These are phyloP conservation scores for Coemansia sp. DNA, from an alignment of 192 early-diverging fungal species.

Conservation along the genomic window DNA sequence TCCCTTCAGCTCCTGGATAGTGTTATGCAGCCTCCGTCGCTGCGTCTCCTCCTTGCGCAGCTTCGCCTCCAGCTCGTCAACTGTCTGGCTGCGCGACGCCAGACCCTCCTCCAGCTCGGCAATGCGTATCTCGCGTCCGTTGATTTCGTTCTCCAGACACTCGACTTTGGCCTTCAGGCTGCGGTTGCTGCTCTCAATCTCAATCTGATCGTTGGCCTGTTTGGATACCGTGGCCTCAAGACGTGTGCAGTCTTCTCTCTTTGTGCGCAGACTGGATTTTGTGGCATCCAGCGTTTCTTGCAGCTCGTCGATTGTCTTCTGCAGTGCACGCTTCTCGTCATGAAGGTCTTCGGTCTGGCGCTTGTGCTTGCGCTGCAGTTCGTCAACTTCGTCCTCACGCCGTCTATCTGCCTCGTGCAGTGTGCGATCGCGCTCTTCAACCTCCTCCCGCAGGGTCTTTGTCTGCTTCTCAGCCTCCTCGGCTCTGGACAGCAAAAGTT, in stretches of 20 bases:
- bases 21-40: constrained; percentile 86
- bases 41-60: constrained; percentile 75
- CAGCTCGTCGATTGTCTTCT: constrained; percentile 25
- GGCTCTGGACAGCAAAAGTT: constrained; percentile 28
- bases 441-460: constrained; percentile 13
- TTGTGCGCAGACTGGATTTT: constrained; percentile 21
- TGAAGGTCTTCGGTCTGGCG: constrained; percentile 26
- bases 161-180: constrained; percentile 37
- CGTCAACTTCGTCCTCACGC: constrained; percentile 31
- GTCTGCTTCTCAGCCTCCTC: constrained; percentile 31
- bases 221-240: constrained; percentile 42
- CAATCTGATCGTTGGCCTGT: constrained; percentile 44
- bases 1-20: constrained; percentile 91
- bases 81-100: constrained; percentile 31
- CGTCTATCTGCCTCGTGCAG: constrained; percentile 22
- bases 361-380: constrained; percentile 35
- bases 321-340: constrained; percentile 55
- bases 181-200: constrained; percentile 47
- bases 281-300: constrained; percentile 37
- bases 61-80: constrained; percentile 60
- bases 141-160: constrained; percentile 34
- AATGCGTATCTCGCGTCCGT: constrained; percentile 55
- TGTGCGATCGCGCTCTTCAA: constrained; percentile 11
- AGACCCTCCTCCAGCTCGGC: constrained; percentile 51
- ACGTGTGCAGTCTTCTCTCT: constrained; percentile 35